Evolutionary conservation across 495 filamentous ascomycete genomes (phyloP).

Genomic region (Peziza echinospora): DNA sequence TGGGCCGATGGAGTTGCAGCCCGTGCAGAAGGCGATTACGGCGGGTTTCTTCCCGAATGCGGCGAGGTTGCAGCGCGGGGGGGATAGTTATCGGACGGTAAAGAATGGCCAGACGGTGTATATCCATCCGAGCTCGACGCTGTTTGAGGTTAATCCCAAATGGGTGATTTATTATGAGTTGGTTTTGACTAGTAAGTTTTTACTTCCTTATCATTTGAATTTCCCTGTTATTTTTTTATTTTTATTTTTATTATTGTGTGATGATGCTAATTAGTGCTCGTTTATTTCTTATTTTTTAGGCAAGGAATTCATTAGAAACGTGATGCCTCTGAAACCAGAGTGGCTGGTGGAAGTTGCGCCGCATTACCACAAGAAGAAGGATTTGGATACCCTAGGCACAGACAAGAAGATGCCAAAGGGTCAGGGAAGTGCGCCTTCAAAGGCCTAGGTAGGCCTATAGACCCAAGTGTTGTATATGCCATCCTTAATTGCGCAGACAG

Average conservation of each 20-base stretch:
- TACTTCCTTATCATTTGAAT: not conserved
- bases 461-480: no score
- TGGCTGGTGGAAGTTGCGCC: slow-evolving; percentile 86
- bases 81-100: slow-evolving; percentile 82
- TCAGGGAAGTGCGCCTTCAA: slow-evolving; percentile 27
- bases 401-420: slow-evolving; percentile 62
- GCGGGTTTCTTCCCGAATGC: slow-evolving; percentile 92
- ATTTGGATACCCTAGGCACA: slow-evolving; percentile 58
- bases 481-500: no score
- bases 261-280: no score
- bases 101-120: slow-evolving; percentile 83
- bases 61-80: slow-evolving; percentile 60
- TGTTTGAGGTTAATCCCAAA: slow-evolving; percentile 66
- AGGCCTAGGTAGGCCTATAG: no score
- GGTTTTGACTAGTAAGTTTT: slow-evolving; percentile 47
- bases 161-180: slow-evolving; percentile 85
- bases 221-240: slow-evolving; percentile 2
- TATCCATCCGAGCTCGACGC: slow-evolving; percentile 63
- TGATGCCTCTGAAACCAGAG: slow-evolving; percentile 61
- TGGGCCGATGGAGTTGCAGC: slow-evolving; percentile 45
- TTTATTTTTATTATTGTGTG: not conserved
- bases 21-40: slow-evolving; percentile 72
- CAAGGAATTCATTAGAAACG: slow-evolving; percentile 82
- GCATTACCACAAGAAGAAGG: slow-evolving; percentile 87
- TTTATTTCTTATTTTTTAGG: no score